Evolutionary conservation across 495 filamentous ascomycete genomes (phyloP).

Genomic region (Penicillium paxilli): DNA sequence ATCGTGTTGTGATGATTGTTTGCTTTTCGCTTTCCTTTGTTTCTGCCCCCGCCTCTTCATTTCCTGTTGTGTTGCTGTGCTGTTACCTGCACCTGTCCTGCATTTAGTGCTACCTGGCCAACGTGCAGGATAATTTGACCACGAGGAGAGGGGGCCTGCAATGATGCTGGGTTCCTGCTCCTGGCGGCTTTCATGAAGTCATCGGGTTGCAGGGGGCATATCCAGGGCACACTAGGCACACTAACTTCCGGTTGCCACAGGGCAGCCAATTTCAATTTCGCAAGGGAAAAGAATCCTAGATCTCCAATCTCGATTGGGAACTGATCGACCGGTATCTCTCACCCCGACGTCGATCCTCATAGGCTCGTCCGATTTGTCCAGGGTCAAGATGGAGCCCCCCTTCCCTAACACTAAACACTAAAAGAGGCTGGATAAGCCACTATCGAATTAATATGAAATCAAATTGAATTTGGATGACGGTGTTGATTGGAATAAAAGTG

Average conservation of each 20-base stretch:
- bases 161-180: no score
- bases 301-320: constrained; percentile 16
- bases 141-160: not conserved
- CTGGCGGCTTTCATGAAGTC: constrained; percentile 6
- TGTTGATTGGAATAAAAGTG: not conserved
- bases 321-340: constrained; percentile 9
- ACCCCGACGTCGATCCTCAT: constrained; percentile 8
- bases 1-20: not conserved
- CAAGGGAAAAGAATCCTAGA: constrained; percentile 1
- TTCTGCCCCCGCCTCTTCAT: no score
- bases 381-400: not conserved
- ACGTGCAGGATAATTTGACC: constrained; percentile 15
- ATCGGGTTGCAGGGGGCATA: constrained; percentile 8
- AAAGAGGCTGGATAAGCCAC: not conserved
- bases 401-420: not conserved
- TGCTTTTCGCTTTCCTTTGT: not conserved
- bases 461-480: constrained; percentile 7
- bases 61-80: not conserved
- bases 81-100: not conserved
- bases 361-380: constrained; percentile 13
- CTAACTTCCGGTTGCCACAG: no score
- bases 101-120: constrained; percentile 16
- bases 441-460: constrained; percentile 1
- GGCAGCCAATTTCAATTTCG: not conserved
- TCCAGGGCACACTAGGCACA: no score